These are phyloP conservation scores for Poa annua DNA, from an alignment of 176 grass and related monocot species.

Conservation along the genomic window DNA sequence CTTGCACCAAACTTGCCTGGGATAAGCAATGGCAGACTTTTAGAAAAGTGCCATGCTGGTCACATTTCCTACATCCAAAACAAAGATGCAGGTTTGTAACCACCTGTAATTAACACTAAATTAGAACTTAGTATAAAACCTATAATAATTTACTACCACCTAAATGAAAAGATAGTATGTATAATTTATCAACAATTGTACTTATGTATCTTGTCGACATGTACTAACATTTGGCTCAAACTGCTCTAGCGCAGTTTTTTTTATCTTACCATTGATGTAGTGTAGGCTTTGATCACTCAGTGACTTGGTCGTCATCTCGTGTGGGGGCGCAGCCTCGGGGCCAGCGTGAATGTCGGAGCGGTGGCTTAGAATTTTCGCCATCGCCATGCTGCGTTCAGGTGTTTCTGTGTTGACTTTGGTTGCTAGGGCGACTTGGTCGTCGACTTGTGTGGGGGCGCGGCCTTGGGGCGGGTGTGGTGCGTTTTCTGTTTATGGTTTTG, in stretches of 20 bases:
- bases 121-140: background rate
- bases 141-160: background rate
- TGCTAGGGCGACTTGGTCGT: too few species aligned
- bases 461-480: too few species aligned
- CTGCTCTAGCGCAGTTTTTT: background rate
- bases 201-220: background rate
- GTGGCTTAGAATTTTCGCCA: too few species aligned
- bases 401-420: too few species aligned
- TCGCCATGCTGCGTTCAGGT: too few species aligned
- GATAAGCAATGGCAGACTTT: constrained; percentile 80
- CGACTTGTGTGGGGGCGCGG: too few species aligned
- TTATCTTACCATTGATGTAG: background rate
- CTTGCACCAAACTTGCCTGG: constrained; percentile 65
- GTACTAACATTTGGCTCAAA: constrained; percentile 4
- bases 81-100: constrained; percentile 75
- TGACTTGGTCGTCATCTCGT: too few species aligned
- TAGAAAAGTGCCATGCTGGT: constrained; percentile 97
- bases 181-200: background rate
- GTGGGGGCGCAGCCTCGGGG: too few species aligned
- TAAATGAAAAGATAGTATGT: background rate
- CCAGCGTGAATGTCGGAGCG: too few species aligned
- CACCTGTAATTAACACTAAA: background rate
- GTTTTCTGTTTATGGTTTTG: too few species aligned
- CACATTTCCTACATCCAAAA: constrained; percentile 74
- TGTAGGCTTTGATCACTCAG: too few species aligned